These are phyloP conservation scores for Pseudogymnoascus sp. DNA, from an alignment of 2,329 filamentous ascomycete species.

Conservation along the genomic window DNA sequence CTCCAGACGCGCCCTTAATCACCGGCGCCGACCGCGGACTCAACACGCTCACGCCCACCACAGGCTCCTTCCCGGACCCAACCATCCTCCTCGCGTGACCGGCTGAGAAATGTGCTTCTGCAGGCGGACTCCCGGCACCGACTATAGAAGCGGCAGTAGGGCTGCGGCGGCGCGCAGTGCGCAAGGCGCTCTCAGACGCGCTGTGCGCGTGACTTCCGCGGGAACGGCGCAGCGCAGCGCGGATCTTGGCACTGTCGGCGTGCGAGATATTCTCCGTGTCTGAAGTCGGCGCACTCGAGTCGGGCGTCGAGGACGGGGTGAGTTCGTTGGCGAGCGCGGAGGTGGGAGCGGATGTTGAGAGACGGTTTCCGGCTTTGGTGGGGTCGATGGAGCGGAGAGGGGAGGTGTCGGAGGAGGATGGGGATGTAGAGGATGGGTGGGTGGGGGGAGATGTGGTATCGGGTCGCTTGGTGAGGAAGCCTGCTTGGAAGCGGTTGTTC, in stretches of 20 bases:
- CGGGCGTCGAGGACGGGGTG: conserved; percentile 8
- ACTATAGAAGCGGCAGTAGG: conserved; percentile 43
- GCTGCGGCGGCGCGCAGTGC: conserved; percentile 22
- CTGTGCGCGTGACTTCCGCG: conserved; percentile 21
- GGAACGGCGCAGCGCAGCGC: conserved; percentile 25
- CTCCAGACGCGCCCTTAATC: conserved; percentile 36
- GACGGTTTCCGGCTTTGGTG: conserved; percentile 41
- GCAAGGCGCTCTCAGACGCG: conserved; percentile 17
- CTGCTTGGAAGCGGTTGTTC: conserved; percentile 76
- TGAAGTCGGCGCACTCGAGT: conserved; percentile 14
- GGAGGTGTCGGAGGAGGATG: conserved; percentile 47
- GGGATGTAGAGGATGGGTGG: conserved; percentile 50
- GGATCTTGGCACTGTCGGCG: conserved; percentile 25
- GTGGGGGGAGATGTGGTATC: conserved; percentile 53
- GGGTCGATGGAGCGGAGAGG: conserved; percentile 47
- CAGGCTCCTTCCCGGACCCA: conserved; percentile 50
- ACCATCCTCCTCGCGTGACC: conserved; percentile 61
- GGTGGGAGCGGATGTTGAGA: conserved; percentile 30
- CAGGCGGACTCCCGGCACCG: conserved; percentile 45
- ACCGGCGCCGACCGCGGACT: conserved; percentile 54
- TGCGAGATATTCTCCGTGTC: conserved; percentile 26
- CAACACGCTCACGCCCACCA: conserved; percentile 49
- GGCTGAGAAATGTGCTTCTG: conserved; percentile 55
- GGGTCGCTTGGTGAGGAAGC: conserved; percentile 66
- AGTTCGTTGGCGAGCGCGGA: conserved; percentile 26